These are phyloP conservation scores for Agaricus subrufescens DNA, from an alignment of 768 basidiomycete genomes.

Conservation along the genomic window DNA sequence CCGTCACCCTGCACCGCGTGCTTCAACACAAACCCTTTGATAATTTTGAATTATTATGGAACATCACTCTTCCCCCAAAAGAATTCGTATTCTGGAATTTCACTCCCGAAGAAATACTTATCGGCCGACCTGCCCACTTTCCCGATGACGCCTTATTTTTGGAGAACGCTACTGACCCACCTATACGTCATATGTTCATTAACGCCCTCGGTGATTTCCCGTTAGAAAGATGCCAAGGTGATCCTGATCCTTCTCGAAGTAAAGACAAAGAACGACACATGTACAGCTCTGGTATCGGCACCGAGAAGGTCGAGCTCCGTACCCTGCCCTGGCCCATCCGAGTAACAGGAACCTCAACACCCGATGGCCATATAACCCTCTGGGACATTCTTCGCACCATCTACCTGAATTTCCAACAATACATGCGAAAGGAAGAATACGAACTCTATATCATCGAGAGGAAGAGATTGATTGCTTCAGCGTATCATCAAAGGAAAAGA, in stretches of 20 bases:
- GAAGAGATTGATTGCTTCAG: background rate
- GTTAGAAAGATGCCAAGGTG: constrained; percentile 5
- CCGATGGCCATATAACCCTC: background rate
- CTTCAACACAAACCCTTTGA: constrained; percentile 2
- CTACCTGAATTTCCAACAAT: constrained; percentile 2
- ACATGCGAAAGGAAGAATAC: background rate
- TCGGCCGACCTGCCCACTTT: background rate
- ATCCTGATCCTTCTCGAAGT: constrained; percentile 4
- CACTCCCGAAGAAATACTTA: background rate
- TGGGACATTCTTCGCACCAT: background rate
- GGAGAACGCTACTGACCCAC: background rate
- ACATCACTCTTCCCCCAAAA: background rate
- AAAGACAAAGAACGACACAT: background rate
- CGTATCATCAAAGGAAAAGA: background rate
- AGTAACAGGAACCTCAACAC: background rate
- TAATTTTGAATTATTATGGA: background rate
- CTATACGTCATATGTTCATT: constrained; percentile 8
- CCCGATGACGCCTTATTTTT: background rate
- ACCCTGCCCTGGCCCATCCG: constrained; percentile 7
- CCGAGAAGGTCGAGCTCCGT: background rate
- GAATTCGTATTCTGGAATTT: background rate
- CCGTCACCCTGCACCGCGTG: background rate
- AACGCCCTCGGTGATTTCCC: constrained; percentile 8
- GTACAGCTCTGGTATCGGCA: background rate
- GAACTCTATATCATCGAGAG: background rate